phyloP scores from a whole-genome alignment of 1,284 basidiomycete species.

The Rhodotorula mucilaginosa region DNA sequence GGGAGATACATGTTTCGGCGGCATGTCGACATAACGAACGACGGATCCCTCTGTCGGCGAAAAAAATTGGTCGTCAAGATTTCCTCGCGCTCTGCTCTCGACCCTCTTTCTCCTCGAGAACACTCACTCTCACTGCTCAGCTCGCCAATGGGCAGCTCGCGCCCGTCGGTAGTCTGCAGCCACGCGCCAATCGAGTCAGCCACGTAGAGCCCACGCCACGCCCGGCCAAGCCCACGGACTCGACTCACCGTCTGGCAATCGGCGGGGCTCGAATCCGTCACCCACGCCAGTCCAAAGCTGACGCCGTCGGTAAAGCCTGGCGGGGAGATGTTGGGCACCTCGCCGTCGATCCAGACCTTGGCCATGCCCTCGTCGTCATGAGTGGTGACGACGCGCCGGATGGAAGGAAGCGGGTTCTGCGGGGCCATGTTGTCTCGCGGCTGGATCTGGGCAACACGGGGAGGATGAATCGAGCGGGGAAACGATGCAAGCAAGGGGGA shows the following conservation, averaged over 20 bases:
- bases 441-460: no score
- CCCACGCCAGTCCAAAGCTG: conserved; percentile 15
- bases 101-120: neutral
- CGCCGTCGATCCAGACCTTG: conserved; percentile 20
- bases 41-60: conserved; percentile 5
- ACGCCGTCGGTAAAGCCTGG: conserved; percentile 8
- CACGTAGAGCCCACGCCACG: neutral
- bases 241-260: conserved; percentile 14
- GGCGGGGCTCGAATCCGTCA: conserved; percentile 8
- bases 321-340: neutral
- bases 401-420: conserved; percentile 3
- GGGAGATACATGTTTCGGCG: conserved; percentile 13
- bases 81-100: neutral
- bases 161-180: conserved; percentile 1
- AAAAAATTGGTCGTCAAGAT: neutral
- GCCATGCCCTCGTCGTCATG: conserved; percentile 12
- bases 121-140: conserved; percentile 4
- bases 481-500: neutral
- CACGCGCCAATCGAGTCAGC: neutral
- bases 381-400: conserved; percentile 17
- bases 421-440: conserved; percentile 4
- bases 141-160: conserved; percentile 9
- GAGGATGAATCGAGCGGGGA: neutral
- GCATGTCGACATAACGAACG: conserved; percentile 27
- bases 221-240: neutral